Base-by-base conservation (phyloP, 306 rosid species). In the Quercus bicolor region DNA sequence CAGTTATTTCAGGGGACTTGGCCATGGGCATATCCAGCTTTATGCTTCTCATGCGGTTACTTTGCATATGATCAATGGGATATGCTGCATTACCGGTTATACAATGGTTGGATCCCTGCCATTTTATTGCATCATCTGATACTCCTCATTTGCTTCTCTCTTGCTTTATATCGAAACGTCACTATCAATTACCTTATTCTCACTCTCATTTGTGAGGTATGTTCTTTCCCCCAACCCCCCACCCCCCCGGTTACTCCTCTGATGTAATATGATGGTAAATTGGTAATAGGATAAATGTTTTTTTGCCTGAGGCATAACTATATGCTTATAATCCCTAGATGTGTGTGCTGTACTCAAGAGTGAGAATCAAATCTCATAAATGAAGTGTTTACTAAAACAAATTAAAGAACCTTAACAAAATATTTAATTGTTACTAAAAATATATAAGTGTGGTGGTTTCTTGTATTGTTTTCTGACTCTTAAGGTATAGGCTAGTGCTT, bases 11-110 rank as follows among this genome's bases (percentile, higher is more conserved):
- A 87, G 34, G 88, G 86, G 20, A 88, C 94, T 68, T 92, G 98
- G 98, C 89, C 94, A 6, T 86, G 99, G 98, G 97, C 94, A 12
- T 87, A 87, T 86, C 86, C 88, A 40, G 93, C 98, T 56, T 57
- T 95, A 89, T 90, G 97, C 85, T 88, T 95, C 86, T 95, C 98
- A n/a, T 90, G 97, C 70, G 99, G 98, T 78, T 95, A 95, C 87
- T 95, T 95, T 86, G 99, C 99, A 31, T 93, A 93, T 80, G 99
- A 91, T 81, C 99, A 95, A 84, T 93, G 90, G 93, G 98, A 93
- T 84, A 95, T 95, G 99, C 91, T 95, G 80, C 89, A 21, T 21
- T 80, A 84, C 71, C 82, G 87, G 75, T 81, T 93, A 11, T 93
- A 95, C 78, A 90, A 37, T 77, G 97, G 97, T 56, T 87, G 90